Evolutionary conservation across 139 green algal genomes (phyloP).

Genomic region (Micractinium sp.): DNA sequence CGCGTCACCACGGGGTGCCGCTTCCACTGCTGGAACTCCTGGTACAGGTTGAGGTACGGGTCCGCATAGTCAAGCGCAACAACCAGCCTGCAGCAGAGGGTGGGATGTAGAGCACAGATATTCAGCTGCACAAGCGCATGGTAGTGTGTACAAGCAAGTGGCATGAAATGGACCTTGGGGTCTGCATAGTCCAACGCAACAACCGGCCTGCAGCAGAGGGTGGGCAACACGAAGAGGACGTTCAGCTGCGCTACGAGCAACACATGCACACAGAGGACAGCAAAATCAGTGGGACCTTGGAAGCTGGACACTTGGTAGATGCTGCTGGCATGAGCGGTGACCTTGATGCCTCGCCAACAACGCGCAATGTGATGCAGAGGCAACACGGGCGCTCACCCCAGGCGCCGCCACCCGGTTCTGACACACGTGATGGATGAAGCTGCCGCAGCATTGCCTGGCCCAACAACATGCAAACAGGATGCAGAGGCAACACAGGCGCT

Average conservation of each 20-base stretch:
- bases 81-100: slow-evolving; percentile 62
- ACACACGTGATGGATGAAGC: no score
- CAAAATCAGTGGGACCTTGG: no score
- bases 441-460: no score
- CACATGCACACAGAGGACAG: no score
- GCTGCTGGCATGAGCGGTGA: no score
- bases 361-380: background rate
- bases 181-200: background rate
- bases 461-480: background rate
- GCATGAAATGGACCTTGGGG: no score
- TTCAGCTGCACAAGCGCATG: no score
- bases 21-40: slow-evolving; percentile 93
- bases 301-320: no score
- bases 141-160: background rate
- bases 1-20: slow-evolving; percentile 75
- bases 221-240: no score
- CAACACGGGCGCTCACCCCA: background rate
- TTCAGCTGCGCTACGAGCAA: no score
- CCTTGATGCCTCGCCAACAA: no score
- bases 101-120: background rate
- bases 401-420: no score
- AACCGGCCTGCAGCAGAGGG: background rate
- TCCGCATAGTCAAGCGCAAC: slow-evolving; percentile 91
- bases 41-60: slow-evolving; percentile 79
- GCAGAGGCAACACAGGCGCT: background rate